A percentile compares a stretch with the other conserved stretches of the same genome.
Conservation (phyloP, 192 early-diverging fungal species). For the Phlyctochytrium arcticum region DNA sequence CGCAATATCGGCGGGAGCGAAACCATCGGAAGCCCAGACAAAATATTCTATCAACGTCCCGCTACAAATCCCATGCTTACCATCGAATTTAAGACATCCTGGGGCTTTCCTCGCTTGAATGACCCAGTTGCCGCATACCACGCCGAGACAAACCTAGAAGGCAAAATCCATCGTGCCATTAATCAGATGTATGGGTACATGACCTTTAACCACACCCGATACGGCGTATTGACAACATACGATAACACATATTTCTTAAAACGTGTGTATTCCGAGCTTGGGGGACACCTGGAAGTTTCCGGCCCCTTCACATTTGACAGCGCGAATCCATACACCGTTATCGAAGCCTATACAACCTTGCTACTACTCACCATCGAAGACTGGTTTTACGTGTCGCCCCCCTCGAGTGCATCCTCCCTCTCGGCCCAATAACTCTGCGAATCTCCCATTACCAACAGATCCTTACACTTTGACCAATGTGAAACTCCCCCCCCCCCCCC, state of each 20-base stretch:
- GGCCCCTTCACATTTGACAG: neutral
- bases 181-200: slow-evolving; percentile 22
- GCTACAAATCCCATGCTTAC: neutral
- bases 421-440: too few relatives aligned
- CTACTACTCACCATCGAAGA: neutral
- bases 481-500: too few relatives aligned
- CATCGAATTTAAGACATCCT: slow-evolving; percentile 10
- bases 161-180: too few relatives aligned
- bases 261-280: neutral
- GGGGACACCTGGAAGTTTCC: neutral
- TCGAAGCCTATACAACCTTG: neutral
- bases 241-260: slow-evolving; percentile 16
- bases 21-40: neutral
- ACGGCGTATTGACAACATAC: slow-evolving; percentile 17
- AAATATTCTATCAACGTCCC: neutral
- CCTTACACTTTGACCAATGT: too few relatives aligned
- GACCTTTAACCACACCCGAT: slow-evolving; percentile 4
- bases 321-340: neutral
- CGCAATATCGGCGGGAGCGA: neutral
- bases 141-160: too few relatives aligned
- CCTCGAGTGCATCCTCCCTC: too few relatives aligned
- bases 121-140: neutral
- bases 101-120: neutral
- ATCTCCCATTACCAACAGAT: too few relatives aligned
- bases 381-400: neutral